Evolutionary conservation across 2,329 filamentous ascomycete species (phyloP).

Genomic region (Acephala macrosclerotiorum): DNA sequence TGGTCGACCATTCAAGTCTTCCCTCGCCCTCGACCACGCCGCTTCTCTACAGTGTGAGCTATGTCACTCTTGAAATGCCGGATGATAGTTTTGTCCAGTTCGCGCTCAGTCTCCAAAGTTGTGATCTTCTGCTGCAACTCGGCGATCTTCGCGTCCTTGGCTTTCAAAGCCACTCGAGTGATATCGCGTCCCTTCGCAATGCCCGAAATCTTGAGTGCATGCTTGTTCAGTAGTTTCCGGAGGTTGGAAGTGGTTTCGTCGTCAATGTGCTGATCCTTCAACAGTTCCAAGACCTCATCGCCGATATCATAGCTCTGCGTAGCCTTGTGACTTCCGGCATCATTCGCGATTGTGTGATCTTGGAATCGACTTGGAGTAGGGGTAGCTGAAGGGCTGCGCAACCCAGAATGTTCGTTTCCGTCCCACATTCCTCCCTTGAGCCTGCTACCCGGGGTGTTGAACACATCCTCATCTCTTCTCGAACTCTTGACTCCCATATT

Average conservation of each 20-base stretch:
- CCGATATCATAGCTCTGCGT: slow-evolving; percentile 47
- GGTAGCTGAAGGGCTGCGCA: slow-evolving; percentile 36
- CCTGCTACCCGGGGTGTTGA: slow-evolving; percentile 30
- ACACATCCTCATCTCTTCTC: slow-evolving; percentile 33
- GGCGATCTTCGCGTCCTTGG: slow-evolving; percentile 69
- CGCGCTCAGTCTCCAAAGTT: slow-evolving; percentile 60
- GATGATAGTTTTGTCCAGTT: slow-evolving; percentile 57
- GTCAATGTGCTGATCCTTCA: slow-evolving; percentile 53
- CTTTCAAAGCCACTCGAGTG: slow-evolving; percentile 65
- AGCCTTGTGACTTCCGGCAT: not conserved
- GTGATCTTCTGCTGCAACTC: slow-evolving; percentile 72
- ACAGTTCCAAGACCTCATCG: slow-evolving; percentile 57
- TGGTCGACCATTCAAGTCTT: not conserved
- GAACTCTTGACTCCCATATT: slow-evolving; percentile 6
- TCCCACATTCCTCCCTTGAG: slow-evolving; percentile 35
- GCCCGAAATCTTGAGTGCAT: slow-evolving; percentile 66
- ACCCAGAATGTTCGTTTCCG: slow-evolving; percentile 33
- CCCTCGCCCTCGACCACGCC: slow-evolving; percentile 21
- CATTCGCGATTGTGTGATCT: slow-evolving; percentile 22
- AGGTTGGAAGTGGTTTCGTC: slow-evolving; percentile 49
- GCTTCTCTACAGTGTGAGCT: slow-evolving; percentile 28
- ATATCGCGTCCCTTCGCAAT: slow-evolving; percentile 71
- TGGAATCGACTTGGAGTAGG: slow-evolving; percentile 38
- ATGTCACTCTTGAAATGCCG: slow-evolving; percentile 34
- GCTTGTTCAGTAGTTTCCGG: slow-evolving; percentile 55